Evolutionary conservation across 257 asterid genomes (phyloP), one percentile per base, ranked within the genome.

Genomic region (Galeopsis tetrahit): DNA sequence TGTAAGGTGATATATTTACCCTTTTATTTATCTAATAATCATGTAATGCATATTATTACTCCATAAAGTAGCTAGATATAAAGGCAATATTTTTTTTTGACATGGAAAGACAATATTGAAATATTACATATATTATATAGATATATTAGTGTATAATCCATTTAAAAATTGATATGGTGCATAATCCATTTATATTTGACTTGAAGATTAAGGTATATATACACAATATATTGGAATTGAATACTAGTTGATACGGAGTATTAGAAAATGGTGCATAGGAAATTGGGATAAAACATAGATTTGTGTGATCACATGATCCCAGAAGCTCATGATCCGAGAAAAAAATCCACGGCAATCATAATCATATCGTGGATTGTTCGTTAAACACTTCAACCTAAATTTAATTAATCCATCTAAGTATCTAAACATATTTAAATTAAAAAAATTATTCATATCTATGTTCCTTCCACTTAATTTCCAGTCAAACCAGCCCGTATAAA

Each of bases 241-340:
- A 21, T 21, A 21, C 28, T 21, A 21, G 28, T 21, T 49, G 49
- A 34, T 55, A 51, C n/a, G n/a, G n/a, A n/a, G n/a, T n/a, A n/a
- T 46, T 46, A 33, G 70, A 53, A 39, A 36, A 63, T 73, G 57
- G 57, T 56, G 66, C 72, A 63, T 72, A 42, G 68, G 63, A 49
- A 72, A 28, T 59, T 49, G 72, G 38, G 57, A 58, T 13, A 63
- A 63, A 69, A 78, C 79, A 78, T 78, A 34, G 55, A 78, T 53
- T 69, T 58, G 33, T 40, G 81, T 71, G 81, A 21, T 33, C 79
- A 42, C 81, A 80, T 72, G 82, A 80, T 80, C 82, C 85, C 77
- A 80, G 74, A 65, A 55, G 78, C 81, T 66, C 83, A 75, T 69
- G 78, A 79, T 84, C 80, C 84, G 43, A 81, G 77, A 76, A 75